A percentile compares a stretch with the other conserved stretches of the same genome.
These are phyloP conservation scores for Lachancea thermotolerans DNA, from an alignment of 805 yeast species.

Conservation along the genomic window DNA sequence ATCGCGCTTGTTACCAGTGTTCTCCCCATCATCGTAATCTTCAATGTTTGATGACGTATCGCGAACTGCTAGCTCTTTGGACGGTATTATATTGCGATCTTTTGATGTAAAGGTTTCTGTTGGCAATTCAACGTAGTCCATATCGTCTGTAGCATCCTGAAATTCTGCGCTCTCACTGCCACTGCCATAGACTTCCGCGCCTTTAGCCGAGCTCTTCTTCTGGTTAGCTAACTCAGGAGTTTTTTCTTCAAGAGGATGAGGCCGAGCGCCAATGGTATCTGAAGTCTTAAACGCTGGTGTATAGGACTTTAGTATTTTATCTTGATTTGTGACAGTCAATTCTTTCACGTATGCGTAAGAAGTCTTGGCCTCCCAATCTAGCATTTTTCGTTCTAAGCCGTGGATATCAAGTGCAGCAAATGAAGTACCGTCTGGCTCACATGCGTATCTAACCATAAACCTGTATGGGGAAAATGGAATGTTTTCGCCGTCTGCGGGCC, in stretches of 20 bases:
- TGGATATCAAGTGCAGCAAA: conserved; percentile 13
- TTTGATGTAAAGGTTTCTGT: neutral
- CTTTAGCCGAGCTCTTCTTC: neutral
- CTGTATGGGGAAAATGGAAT: conserved; percentile 1
- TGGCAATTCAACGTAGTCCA: too few relatives aligned
- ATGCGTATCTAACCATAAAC: conserved; percentile 15
- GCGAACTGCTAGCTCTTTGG: too few relatives aligned
- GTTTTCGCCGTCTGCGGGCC: too few relatives aligned
- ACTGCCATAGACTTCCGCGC: neutral
- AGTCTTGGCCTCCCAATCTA: conserved; percentile 10
- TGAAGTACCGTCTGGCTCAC: conserved; percentile 14
- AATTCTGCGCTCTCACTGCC: neutral
- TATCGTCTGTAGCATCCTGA: conserved; percentile 2
- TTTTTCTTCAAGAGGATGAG: too few relatives aligned
- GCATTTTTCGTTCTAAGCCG: conserved; percentile 4
- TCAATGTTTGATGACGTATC: too few relatives aligned
- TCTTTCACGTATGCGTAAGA: conserved; percentile 16
- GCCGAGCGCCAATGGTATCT: too few relatives aligned
- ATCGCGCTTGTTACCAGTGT: too few relatives aligned
- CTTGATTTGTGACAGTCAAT: conserved; percentile 2
- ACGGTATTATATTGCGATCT: neutral
- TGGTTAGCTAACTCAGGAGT: too few relatives aligned
- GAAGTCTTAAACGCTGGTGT: neutral
- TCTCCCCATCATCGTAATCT: too few relatives aligned
- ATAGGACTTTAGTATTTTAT: neutral